These are phyloP conservation scores for Hamamelis virginiana DNA, from an alignment of 164 flowering plant species.

Conservation along the genomic window DNA sequence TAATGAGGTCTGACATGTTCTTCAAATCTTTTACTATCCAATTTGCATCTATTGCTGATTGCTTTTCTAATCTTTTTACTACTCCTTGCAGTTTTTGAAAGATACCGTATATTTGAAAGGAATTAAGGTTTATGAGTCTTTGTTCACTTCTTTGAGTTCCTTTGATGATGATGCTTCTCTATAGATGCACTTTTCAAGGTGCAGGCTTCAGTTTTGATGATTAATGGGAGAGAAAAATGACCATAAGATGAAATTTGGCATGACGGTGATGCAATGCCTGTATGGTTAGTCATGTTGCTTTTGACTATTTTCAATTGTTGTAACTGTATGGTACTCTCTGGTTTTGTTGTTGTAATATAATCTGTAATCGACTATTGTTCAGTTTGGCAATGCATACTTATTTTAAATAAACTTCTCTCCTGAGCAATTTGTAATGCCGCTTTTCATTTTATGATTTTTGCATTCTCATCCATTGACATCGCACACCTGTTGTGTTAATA, in stretches of 20 bases:
- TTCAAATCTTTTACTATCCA: neutral
- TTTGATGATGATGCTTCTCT: slow-evolving; percentile 40
- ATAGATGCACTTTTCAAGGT: neutral
- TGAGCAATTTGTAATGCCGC: too few species aligned
- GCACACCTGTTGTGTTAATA: too few species aligned
- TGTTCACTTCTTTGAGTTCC: slow-evolving; percentile 73
- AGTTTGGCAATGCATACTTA: too few species aligned
- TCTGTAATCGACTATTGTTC: too few species aligned
- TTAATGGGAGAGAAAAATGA: neutral
- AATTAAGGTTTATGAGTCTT: slow-evolving; percentile 73
- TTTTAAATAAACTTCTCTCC: too few species aligned
- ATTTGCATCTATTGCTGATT: neutral
- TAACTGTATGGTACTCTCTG: neutral
- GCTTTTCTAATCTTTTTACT: neutral
- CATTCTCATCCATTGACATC: too few species aligned
- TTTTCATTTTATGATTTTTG: too few species aligned
- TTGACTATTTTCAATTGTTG: neutral
- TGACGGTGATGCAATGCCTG: neutral
- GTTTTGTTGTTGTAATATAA: neutral
- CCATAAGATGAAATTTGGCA: neutral
- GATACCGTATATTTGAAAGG: slow-evolving; percentile 69
- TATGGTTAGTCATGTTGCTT: neutral
- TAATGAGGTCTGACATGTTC: slow-evolving; percentile 59
- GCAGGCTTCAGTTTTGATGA: neutral
- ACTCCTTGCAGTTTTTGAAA: slow-evolving; percentile 60